phyloP scores from a whole-genome alignment of 1,139 yeast genomes.

The Debaryomyces sp. region DNA sequence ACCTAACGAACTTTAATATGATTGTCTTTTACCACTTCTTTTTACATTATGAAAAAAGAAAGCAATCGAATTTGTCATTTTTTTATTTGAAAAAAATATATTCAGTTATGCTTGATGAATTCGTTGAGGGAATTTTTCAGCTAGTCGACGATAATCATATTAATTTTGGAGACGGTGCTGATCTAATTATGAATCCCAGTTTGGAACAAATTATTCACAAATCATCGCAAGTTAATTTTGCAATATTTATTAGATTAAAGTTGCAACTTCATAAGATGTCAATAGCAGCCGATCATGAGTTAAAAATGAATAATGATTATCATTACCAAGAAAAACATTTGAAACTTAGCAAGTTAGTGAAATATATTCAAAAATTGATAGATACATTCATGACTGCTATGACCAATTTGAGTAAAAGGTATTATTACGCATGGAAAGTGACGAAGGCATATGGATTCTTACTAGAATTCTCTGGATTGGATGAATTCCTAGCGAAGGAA shows the following conservation, averaged over 20 bases:
- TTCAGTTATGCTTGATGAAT: conserved; percentile 25
- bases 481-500: background rate
- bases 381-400: conserved; percentile 27
- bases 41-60: conserved; percentile 30
- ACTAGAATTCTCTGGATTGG: background rate
- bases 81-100: conserved; percentile 35
- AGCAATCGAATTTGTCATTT: conserved; percentile 24
- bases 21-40: conserved; percentile 31
- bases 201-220: conserved; percentile 34
- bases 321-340: conserved; percentile 20
- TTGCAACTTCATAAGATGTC: conserved; percentile 26
- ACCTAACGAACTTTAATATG: conserved; percentile 30
- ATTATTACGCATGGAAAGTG: conserved; percentile 49
- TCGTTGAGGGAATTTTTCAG: conserved; percentile 31
- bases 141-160: conserved; percentile 29
- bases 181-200: conserved; percentile 39
- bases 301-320: conserved; percentile 17
- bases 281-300: conserved; percentile 20
- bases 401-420: conserved; percentile 36
- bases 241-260: conserved; percentile 24
- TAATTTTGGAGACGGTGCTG: conserved; percentile 40
- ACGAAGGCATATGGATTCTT: conserved; percentile 36
- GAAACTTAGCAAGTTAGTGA: conserved; percentile 22
- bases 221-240: conserved; percentile 30
- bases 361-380: conserved; percentile 20